These are phyloP conservation scores for Kwoniella newhampshirensis DNA, from an alignment of 768 basidiomycete species.

Conservation along the genomic window DNA sequence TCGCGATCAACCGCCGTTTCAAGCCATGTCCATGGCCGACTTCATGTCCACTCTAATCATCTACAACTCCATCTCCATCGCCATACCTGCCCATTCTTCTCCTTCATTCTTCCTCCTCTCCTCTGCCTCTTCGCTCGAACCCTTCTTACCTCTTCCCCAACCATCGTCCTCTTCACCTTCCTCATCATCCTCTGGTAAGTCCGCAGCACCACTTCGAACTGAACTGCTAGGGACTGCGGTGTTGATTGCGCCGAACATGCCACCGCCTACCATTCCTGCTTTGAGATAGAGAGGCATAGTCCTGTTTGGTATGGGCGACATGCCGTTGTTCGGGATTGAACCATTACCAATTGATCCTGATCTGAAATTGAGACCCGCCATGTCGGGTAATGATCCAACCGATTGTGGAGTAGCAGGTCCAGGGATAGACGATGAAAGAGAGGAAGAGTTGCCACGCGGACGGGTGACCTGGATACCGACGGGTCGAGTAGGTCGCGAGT, in stretches of 20 bases:
- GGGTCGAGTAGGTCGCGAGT: slow-evolving; percentile 1
- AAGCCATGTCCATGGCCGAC: too few relatives aligned
- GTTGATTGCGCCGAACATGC: slow-evolving; percentile 43
- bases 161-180: slow-evolving; percentile 36
- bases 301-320: slow-evolving; percentile 30
- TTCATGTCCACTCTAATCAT: neutral
- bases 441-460: slow-evolving; percentile 7
- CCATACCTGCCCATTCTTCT: slow-evolving; percentile 39
- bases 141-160: neutral
- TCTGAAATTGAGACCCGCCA: slow-evolving; percentile 33
- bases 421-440: slow-evolving; percentile 14
- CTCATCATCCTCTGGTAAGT: slow-evolving; percentile 35
- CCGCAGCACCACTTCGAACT: slow-evolving; percentile 33
- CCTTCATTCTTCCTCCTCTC: slow-evolving; percentile 20
- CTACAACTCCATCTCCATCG: slow-evolving; percentile 45
- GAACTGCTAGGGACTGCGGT: slow-evolving; percentile 36
- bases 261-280: slow-evolving; percentile 37
- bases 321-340: slow-evolving; percentile 6
- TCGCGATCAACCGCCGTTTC: too few relatives aligned
- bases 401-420: slow-evolving; percentile 33
- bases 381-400: slow-evolving; percentile 32
- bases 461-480: slow-evolving; percentile 12
- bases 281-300: slow-evolving; percentile 13
- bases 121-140: slow-evolving; percentile 20
- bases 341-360: slow-evolving; percentile 6